Conservation (phyloP, 257 asterid species). For the Solanum boliviense region DNA sequence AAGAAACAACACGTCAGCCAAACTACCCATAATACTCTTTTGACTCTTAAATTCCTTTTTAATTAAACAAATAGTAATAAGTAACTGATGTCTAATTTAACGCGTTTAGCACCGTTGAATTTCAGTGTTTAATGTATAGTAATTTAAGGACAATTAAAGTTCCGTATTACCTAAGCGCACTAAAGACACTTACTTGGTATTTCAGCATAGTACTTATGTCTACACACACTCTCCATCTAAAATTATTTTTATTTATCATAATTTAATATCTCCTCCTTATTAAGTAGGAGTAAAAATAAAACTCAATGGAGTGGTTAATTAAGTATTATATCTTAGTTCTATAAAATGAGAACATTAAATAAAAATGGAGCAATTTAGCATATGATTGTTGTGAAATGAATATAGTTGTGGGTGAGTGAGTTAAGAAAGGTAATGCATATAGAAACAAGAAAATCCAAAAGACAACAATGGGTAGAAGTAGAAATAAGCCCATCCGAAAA, state of each 20-base stretch:
- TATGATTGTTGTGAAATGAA: background rate
- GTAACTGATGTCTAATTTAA: background rate
- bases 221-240: background rate
- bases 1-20: constrained; percentile 2
- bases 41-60: background rate
- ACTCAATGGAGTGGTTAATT: background rate
- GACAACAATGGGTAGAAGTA: background rate
- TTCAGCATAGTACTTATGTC: background rate
- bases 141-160: background rate
- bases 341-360: background rate
- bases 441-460: background rate
- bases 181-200: background rate
- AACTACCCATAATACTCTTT: background rate
- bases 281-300: background rate
- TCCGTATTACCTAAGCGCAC: background rate
- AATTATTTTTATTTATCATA: background rate
- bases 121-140: background rate
- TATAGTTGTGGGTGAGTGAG: background rate
- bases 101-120: constrained; percentile 1
- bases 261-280: background rate
- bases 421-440: background rate
- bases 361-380: background rate
- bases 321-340: background rate
- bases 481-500: background rate
- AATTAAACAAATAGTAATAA: background rate